Conservation (phyloP, 495 filamentous ascomycete genomes). For the Penicillium cinerascens region DNA sequence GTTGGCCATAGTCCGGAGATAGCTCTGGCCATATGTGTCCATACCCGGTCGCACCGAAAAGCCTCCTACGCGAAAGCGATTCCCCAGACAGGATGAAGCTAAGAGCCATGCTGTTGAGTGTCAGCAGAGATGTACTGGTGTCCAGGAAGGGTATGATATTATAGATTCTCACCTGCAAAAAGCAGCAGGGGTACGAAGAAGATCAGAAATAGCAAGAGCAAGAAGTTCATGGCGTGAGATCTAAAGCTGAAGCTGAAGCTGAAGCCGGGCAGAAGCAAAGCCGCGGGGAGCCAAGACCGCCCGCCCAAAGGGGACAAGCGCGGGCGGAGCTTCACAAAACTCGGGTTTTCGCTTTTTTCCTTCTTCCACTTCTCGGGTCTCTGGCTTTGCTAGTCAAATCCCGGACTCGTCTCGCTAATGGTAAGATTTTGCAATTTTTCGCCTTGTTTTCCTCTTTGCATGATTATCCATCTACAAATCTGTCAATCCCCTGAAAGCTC, state of each 20-base stretch:
- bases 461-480: constrained; percentile 77
- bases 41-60: constrained; percentile 34
- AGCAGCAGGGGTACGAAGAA: constrained; percentile 47
- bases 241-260: background rate
- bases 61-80: constrained; percentile 43
- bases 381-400: constrained; percentile 38
- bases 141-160: background rate
- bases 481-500: constrained; percentile 85
- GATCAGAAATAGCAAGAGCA: constrained; percentile 48
- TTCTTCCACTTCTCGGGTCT: constrained; percentile 16
- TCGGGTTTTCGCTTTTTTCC: constrained; percentile 16
- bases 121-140: constrained; percentile 15
- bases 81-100: constrained; percentile 58
- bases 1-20: constrained; percentile 52
- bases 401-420: constrained; percentile 28
- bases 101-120: constrained; percentile 48
- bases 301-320: constrained; percentile 30
- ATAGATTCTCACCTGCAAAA: constrained; percentile 40
- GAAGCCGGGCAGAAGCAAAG: background rate
- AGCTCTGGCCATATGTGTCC: constrained; percentile 51
- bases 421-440: constrained; percentile 25
- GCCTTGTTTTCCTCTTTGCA: constrained; percentile 36
- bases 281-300: constrained; percentile 8
- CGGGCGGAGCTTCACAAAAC: constrained; percentile 20
- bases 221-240: constrained; percentile 41